A percentile compares a stretch with the other conserved stretches of the same genome.
Evolutionary conservation across 108 stramenopile genomes (phyloP).

Genomic region (Stephanodiscus triporus): DNA sequence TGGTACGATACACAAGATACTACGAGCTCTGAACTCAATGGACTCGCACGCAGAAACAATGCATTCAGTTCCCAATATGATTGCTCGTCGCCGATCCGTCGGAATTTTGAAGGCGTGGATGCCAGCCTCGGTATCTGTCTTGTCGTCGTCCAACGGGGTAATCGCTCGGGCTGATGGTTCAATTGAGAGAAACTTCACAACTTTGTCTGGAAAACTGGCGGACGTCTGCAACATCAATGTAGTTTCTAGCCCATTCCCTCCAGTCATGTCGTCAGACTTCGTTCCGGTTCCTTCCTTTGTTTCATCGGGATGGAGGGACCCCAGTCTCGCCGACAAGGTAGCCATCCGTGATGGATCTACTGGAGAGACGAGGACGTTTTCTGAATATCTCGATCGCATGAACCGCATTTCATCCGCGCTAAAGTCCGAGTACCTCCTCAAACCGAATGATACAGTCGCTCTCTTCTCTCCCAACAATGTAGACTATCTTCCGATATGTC

Average conservation of each 20-base stretch:
- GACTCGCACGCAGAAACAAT: neutral
- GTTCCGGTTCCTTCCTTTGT: neutral
- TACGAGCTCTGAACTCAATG: no score
- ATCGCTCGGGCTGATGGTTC: neutral
- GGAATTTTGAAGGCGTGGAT: neutral
- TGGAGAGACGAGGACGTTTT: constrained; percentile 72
- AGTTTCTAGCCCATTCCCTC: constrained; percentile 2
- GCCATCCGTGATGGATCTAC: constrained; percentile 80
- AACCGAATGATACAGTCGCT: constrained; percentile 64
- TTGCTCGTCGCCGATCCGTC: constrained; percentile 3
- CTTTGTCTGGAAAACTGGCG: neutral
- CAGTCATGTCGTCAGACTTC: neutral
- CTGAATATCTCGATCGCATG: constrained; percentile 61
- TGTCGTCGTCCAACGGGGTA: neutral
- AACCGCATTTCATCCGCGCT: constrained; percentile 59
- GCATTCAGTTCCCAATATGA: constrained; percentile 5
- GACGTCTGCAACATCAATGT: constrained; percentile 12
- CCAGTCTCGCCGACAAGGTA: constrained; percentile 45
- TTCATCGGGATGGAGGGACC: constrained; percentile 4
- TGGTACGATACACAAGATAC: no score
- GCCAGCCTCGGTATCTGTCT: neutral
- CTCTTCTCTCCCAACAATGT: constrained; percentile 90
- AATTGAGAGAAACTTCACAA: neutral
- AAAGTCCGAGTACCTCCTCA: constrained; percentile 53
- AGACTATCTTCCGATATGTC: constrained; percentile 78